Percentiles rank a stretch among this genome's conserved stretches.
Conservation (phyloP, 2,329 filamentous ascomycete genomes). For the Aureobasidium namibiae region DNA sequence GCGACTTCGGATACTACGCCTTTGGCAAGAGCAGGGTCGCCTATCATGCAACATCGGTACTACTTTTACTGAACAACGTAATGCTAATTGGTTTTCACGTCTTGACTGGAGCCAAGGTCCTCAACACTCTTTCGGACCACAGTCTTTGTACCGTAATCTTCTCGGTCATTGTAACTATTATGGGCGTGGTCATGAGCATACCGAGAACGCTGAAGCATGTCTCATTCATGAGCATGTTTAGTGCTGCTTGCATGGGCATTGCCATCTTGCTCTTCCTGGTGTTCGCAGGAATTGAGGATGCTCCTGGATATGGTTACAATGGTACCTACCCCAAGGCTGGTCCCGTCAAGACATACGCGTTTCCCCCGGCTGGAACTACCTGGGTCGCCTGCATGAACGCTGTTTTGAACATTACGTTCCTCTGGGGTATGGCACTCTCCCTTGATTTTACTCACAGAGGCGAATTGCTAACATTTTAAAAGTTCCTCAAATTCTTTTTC, state of each 20-base stretch:
- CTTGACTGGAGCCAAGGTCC: conserved; percentile 40
- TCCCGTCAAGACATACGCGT: conserved; percentile 39
- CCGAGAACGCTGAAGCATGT: conserved; percentile 40
- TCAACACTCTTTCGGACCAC: conserved; percentile 43
- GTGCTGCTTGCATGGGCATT: conserved; percentile 40
- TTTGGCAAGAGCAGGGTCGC: conserved; percentile 38
- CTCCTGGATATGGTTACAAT: conserved; percentile 38
- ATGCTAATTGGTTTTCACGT: conserved; percentile 44
- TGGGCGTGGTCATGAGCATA: conserved; percentile 40
- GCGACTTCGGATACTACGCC: conserved; percentile 42
- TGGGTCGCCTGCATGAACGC: conserved; percentile 44
- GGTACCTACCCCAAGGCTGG: conserved; percentile 39
- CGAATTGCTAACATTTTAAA: conserved; percentile 29
- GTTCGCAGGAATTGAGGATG: conserved; percentile 39
- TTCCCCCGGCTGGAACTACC: conserved; percentile 38
- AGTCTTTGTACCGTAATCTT: conserved; percentile 43
- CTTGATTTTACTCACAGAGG: too few species aligned
- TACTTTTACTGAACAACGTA: conserved; percentile 46
- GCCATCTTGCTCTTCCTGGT: conserved; percentile 43
- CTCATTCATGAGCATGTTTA: conserved; percentile 45
- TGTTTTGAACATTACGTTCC: conserved; percentile 20
- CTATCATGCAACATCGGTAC: conserved; percentile 38
- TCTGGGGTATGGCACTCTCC: too few species aligned
- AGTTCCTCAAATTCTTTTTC: conserved; percentile 46
- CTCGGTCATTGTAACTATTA: conserved; percentile 37